Base-by-base conservation (phyloP, 495 filamentous ascomycete species). In the Parathielavia appendiculata region DNA sequence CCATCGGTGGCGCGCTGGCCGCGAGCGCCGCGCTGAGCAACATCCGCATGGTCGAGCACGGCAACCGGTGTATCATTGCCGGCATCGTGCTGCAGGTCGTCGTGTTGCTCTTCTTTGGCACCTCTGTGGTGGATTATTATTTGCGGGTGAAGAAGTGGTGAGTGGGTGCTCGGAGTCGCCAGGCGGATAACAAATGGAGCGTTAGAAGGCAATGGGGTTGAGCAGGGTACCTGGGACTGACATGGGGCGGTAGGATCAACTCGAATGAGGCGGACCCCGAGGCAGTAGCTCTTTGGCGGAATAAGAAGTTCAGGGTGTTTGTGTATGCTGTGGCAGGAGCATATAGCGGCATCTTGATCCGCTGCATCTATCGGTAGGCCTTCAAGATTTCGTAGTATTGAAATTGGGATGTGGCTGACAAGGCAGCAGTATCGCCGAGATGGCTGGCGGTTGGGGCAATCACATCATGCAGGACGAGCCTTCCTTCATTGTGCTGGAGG, bases 21-120 rank as follows among this genome's bases (percentile, higher is more conserved):
- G 80, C 81, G 5, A 67, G 69, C 26, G 80, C 77, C 7, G 72
- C 69, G 14, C 61, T 72, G 49, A 70, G 74, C 48, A 58, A 75
- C 59, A 50, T 63, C 12, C 57, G 66, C 19, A 58, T 77, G 58
- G 65, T 74, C 19, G 55, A 69, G 32, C 60, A 62, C 32, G 83
- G 83, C 17, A 84, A 88, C 69, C 67, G 86, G 62, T 80, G 86
- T 54, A 88, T 88, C 64, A 84, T 91, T 49, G 79, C 85, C 11
- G 86, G 87, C 65, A 86, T 91, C 59, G 75, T 81, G 8, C 81
- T 85, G 69, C 87, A 91, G 76, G 86, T 86, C 35, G 75, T 73
- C 7, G 87, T 86, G 4, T 75, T 89, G 69, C 60, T 72, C 35
- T 70, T 79, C 26, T 89, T 86, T 66, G 83, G 80, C 11, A 7